Evolutionary conservation across 352 stramenopile species (phyloP).

Genomic region (Globisporangium camurandrum): DNA sequence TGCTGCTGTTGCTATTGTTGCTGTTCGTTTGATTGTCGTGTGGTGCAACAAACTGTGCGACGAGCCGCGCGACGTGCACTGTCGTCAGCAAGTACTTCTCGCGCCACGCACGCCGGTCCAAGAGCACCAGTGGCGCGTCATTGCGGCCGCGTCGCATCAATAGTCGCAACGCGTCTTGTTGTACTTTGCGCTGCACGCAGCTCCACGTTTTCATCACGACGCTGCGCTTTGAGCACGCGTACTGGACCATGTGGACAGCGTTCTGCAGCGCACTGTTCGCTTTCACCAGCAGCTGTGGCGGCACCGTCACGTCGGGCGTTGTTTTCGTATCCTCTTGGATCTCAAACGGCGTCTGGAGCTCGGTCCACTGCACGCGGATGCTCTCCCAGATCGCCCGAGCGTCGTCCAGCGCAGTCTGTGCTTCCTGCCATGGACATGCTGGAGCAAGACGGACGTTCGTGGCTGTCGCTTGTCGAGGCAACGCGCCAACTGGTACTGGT

Average conservation of each 20-base stretch:
- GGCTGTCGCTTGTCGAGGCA: conserved; percentile 1
- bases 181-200: conserved; percentile 46
- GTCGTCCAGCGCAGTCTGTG: conserved; percentile 34
- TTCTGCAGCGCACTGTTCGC: conserved; percentile 60
- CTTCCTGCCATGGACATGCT: conserved; percentile 48
- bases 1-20: not conserved
- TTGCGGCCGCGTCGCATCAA: conserved; percentile 30
- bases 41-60: conserved; percentile 11
- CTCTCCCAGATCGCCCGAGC: conserved; percentile 35
- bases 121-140: conserved; percentile 30
- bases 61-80: conserved; percentile 30
- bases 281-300: conserved; percentile 35
- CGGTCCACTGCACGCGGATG: conserved; percentile 44
- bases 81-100: conserved; percentile 63
- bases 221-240: conserved; percentile 55
- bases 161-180: conserved; percentile 46
- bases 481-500: not conserved
- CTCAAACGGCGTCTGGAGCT: conserved; percentile 54
- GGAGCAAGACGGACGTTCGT: not conserved
- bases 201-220: conserved; percentile 38
- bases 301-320: conserved; percentile 32
- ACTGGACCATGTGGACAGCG: conserved; percentile 64
- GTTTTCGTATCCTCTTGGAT: conserved; percentile 31
- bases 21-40: too few species aligned
- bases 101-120: conserved; percentile 39